phyloP scores from a whole-genome alignment of 768 basidiomycete genomes.

The Suillus variegatus region DNA sequence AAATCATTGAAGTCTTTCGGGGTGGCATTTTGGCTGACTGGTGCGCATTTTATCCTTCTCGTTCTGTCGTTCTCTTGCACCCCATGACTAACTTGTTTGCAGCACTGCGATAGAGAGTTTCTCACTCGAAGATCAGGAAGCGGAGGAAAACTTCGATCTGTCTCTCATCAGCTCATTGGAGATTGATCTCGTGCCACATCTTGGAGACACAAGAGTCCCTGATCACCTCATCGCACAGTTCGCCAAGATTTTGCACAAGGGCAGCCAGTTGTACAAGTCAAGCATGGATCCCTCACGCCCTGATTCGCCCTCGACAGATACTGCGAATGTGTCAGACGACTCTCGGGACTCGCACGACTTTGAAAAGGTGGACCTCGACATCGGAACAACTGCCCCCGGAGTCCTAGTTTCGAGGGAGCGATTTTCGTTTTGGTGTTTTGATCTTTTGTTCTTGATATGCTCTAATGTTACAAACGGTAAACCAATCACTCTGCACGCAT shows the following conservation, averaged over 20 bases:
- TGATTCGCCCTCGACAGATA: constrained; percentile 15
- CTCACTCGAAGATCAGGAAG: constrained; percentile 63
- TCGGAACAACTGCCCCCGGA: constrained; percentile 64
- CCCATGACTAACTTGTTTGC: background rate
- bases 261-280: constrained; percentile 62
- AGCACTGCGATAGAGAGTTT: constrained; percentile 64
- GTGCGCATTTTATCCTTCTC: constrained; percentile 42
- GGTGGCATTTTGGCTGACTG: constrained; percentile 86
- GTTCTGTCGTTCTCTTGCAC: background rate
- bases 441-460: constrained; percentile 81
- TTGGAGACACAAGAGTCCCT: constrained; percentile 69
- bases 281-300: constrained; percentile 9
- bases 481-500: constrained; percentile 8
- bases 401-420: constrained; percentile 70
- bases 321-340: constrained; percentile 10
- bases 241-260: constrained; percentile 69
- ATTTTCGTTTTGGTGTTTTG: constrained; percentile 93
- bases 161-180: constrained; percentile 78
- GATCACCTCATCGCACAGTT: constrained; percentile 70
- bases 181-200: constrained; percentile 74
- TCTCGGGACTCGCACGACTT: constrained; percentile 28
- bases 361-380: constrained; percentile 39
- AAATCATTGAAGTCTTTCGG: constrained; percentile 76
- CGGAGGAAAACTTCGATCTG: constrained; percentile 85
- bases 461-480: constrained; percentile 64